These are phyloP conservation scores for Dendrobium chrysotoxum DNA, from an alignment of 106 monocot species.

Conservation along the genomic window DNA sequence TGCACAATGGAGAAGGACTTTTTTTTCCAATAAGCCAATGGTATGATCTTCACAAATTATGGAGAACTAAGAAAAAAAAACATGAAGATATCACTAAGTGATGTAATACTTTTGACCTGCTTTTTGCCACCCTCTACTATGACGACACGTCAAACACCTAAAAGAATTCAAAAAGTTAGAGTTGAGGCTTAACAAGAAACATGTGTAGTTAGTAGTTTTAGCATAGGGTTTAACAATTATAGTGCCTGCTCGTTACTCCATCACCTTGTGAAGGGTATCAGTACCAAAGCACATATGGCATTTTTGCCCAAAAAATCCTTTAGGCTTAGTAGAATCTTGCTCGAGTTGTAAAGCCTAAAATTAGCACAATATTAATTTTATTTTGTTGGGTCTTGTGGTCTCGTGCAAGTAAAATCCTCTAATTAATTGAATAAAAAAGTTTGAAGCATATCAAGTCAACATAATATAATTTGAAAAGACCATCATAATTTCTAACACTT, in stretches of 20 bases:
- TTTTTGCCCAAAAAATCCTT: conserved; percentile 50
- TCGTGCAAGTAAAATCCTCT: too few species aligned
- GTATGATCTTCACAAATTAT: not conserved
- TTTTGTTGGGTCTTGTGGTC: too few species aligned
- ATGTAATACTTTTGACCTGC: conserved; percentile 78
- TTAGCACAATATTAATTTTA: not conserved
- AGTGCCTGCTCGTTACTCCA: conserved; percentile 60
- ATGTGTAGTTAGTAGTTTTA: not conserved
- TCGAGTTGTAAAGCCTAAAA: conserved; percentile 66
- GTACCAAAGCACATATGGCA: conserved; percentile 71
- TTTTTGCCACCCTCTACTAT: conserved; percentile 85
- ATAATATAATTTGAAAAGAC: too few species aligned
- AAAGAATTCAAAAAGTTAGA: not conserved
- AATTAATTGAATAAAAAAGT: too few species aligned
- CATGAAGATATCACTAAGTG: conserved; percentile 59
- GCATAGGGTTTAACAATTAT: conserved; percentile 10
- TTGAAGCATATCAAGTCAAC: too few species aligned
- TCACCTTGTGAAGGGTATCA: conserved; percentile 61
- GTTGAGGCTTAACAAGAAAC: not conserved
- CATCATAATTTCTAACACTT: too few species aligned
- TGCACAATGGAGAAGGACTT: too few species aligned
- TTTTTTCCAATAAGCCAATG: too few species aligned
- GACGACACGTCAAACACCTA: conserved; percentile 67
- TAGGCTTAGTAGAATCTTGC: conserved; percentile 49
- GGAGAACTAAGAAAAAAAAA: conserved; percentile 27